Evolutionary conservation across 495 filamentous ascomycete genomes (phyloP), one percentile per base, ranked within the genome.

Genomic region (Melanomma pulvis-pyrius): DNA sequence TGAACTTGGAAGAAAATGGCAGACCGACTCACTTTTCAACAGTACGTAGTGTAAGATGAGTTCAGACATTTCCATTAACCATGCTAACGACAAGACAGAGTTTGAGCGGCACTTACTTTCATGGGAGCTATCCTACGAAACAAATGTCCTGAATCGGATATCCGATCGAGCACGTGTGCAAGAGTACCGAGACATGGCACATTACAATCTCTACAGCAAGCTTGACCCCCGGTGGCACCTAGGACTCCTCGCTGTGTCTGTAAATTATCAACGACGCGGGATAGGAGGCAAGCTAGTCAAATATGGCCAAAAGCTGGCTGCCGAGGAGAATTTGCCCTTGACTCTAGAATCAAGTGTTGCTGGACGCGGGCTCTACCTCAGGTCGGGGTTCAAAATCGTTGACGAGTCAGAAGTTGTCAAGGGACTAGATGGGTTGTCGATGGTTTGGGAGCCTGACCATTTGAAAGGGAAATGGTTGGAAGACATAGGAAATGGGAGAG

Each of bases 81-180:
- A n/a, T 25, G 19, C 48, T 62, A 22, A 62, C 9, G 17, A 29
- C 3, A 7, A 30, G 25, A 11, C 44, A 70, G 67, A 61, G 22
- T 21, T 70, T 15, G 67, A 70, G 32, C 61, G 67, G 7, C 49
- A 61, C 39, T 48, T 70, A 1, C 57, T 70, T 15, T 55, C 48
- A 7, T 70, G 67, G 67, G 67, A 70, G 48, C 48, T 56, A 1
- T 70, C 25, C 28, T 70, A 70, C 25, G 61, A 70, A 28, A 25
- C 30, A 7, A 56, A 56, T 12, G 28, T 65, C n/a, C 25, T 65
- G 1, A 55, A 65, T 41, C 61, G 61, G 4, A 61, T 57, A 17
- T 56, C 56, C 0, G 61, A 65, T 30, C 22, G 6, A 17, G 29
- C 49, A 11, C 61, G 61, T 17, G 21, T 61, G n/a, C 41, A 36